Evolutionary conservation across 2,329 filamentous ascomycete genomes (phyloP), one percentile per base, ranked within the genome.

Genomic region (Tolypocladium capitatum): DNA sequence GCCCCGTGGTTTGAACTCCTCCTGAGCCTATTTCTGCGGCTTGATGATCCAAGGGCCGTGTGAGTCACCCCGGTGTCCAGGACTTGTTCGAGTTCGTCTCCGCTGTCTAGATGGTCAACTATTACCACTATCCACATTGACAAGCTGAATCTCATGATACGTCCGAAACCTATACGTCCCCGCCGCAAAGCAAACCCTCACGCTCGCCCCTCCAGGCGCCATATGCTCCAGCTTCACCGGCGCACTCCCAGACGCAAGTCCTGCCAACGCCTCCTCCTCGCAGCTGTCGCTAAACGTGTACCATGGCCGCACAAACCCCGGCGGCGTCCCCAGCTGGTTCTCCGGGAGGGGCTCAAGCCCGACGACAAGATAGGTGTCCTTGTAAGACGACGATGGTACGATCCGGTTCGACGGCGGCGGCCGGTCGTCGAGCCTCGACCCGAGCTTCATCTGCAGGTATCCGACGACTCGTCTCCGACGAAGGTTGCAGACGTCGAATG

Each of bases 131-230:
- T 42, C 24, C 35, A 21, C 36, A 5, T 48, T 50, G 7, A 43
- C n/a, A 9, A 48, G 16, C 16, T 48, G 20, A 11, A 40, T 36
- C 36, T 48, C 35, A 10, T 48, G 48, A 16, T 48, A 45, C n/a
- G 42, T 50, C 41, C 42, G 46, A 5, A 48, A 45, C 20, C 32
- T 28, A 36, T 42, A 36, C 47, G 35, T 49, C 30, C 5, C 47
- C 28, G 43, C 16, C 35, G 14, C 13, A 27, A 49, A 35, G 3
- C 45, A 5, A 27, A 41, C 34, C 30, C n/a, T 20, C 18, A 46
- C 7, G 4, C 28, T 46, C 28, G 28, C 34, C 33, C 45, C 34
- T 24, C 45, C 45, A 5, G 45, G 45, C 5, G 45, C 45, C 21
- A 21, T 21, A 16, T 46, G 45, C 34, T 40, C 16, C 27, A 27